phyloP scores from a whole-genome alignment of 2,329 filamentous ascomycete species.

The Stemphylium lycopersici region DNA sequence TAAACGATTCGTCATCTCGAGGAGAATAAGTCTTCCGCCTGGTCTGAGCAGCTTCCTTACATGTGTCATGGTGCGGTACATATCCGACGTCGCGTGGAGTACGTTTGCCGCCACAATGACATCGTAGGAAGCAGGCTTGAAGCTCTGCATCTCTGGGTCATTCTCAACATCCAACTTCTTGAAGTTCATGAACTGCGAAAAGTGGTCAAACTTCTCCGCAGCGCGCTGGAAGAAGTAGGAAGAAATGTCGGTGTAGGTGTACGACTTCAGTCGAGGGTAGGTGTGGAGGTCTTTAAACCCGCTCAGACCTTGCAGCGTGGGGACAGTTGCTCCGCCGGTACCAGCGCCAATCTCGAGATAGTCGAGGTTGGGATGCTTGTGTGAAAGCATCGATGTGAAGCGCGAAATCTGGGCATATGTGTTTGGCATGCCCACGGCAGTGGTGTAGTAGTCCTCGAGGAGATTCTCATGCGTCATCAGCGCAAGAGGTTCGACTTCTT shows the following conservation, averaged over 20 bases:
- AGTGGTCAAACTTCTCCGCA: constrained; percentile 15
- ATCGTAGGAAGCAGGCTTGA: constrained; percentile 26
- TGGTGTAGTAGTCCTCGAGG: constrained; percentile 21
- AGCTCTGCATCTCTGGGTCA: constrained; percentile 27
- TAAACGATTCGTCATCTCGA: constrained; percentile 43
- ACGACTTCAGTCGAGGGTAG: constrained; percentile 18
- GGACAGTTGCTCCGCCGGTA: constrained; percentile 21
- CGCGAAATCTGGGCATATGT: constrained; percentile 23
- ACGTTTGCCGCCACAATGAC: constrained; percentile 45
- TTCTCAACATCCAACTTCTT: constrained; percentile 28
- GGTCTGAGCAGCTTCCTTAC: constrained; percentile 41
- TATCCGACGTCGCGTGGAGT: constrained; percentile 30
- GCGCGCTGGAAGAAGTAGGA: constrained; percentile 27
- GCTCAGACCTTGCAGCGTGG: constrained; percentile 14
- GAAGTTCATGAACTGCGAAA: constrained; percentile 21
- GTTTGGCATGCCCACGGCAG: constrained; percentile 22
- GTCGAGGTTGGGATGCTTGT: constrained; percentile 21
- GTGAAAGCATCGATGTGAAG: constrained; percentile 16
- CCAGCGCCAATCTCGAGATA: constrained; percentile 27
- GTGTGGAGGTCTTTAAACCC: constrained; percentile 3
- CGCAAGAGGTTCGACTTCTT: constrained; percentile 19
- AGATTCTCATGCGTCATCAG: constrained; percentile 24
- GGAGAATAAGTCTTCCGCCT: constrained; percentile 54
- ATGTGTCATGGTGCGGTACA: constrained; percentile 29
- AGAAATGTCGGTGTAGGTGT: constrained; percentile 28